phyloP scores from a whole-genome alignment of 805 yeast species.

The Pichia gijzeniarum region DNA sequence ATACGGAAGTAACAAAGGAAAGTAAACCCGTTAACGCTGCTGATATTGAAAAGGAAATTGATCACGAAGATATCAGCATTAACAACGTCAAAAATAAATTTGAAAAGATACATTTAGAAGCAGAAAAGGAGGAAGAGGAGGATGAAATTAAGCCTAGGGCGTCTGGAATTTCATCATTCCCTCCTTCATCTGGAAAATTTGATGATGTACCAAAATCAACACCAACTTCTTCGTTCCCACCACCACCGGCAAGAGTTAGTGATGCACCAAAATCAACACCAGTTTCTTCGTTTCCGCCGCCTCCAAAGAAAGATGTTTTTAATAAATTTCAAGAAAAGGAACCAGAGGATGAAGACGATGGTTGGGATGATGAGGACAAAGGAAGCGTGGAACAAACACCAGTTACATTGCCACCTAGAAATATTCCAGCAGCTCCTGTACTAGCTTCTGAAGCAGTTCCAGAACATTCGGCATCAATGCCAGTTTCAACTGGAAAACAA shows the following conservation, averaged over 20 bases:
- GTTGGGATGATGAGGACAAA: constrained; percentile 15
- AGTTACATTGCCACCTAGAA: background rate
- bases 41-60: constrained; percentile 15
- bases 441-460: constrained; percentile 19
- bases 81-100: constrained; percentile 29
- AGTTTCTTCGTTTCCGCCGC: constrained; percentile 5
- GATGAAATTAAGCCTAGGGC: constrained; percentile 4
- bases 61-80: constrained; percentile 27
- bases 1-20: constrained; percentile 35
- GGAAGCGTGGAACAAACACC: constrained; percentile 17
- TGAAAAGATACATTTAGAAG: constrained; percentile 24
- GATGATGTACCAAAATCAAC: background rate
- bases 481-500: constrained; percentile 17
- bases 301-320: constrained; percentile 18
- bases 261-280: background rate
- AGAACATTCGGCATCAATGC: constrained; percentile 5
- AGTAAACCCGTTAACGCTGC: constrained; percentile 29
- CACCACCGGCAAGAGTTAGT: background rate
- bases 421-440: constrained; percentile 11
- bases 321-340: constrained; percentile 21
- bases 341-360: constrained; percentile 15
- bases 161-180: constrained; percentile 8
- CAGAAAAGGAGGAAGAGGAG: constrained; percentile 23
- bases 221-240: constrained; percentile 2
- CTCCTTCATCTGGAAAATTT: constrained; percentile 11